Base-by-base conservation (phyloP, 805 yeast genomes). In the Scheffersomyces lignosus region DNA sequence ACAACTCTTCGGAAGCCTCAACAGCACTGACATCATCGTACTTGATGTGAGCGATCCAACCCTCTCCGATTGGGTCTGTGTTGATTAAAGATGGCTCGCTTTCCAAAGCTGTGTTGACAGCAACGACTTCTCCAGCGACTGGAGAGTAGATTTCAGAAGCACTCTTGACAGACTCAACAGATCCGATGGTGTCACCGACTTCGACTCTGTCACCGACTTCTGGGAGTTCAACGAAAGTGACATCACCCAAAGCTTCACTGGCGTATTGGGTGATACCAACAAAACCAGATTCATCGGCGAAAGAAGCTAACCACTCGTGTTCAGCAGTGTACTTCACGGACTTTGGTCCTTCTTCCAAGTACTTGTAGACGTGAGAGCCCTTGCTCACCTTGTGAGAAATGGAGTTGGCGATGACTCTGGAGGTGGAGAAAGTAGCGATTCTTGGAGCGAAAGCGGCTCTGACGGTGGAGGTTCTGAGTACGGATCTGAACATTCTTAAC, bases 201-300 rank as follows among this genome's bases (percentile, higher is more conserved):
- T 71, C 80, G 38, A 83, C 71, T 20, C 56, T 68, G 27, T 73
- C 75, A 27, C 82, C 86, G 27, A 75, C 77, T 49, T 83, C 90
- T 31, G 96, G 95, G 50, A 91, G 73, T 66, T 93, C 99, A 41
- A 90, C 83, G 60, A 75, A 93, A 3, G 98, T 95, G 38, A 95
- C 95, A 65, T 93, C 99, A 30, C 99, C 99, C 43, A 93, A 77
- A 5, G 98, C 95, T 55, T 89, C 96, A 15, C 96, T 83, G 14
- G 99, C 99, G 59, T 93, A 90, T 53, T 78, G 80, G 40, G 99
- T 89, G 63, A 93, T 88, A 20, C 99, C 99, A 15, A 91, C 72
- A 52, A 82, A 89, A 2, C 91, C 84, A 29, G 81, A 72, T 43
- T 87, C 87, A 63, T 90, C 96, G 18, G 78, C 77, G 60, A 86